phyloP scores from a whole-genome alignment of 768 basidiomycete genomes.

The Pholiota microspora region DNA sequence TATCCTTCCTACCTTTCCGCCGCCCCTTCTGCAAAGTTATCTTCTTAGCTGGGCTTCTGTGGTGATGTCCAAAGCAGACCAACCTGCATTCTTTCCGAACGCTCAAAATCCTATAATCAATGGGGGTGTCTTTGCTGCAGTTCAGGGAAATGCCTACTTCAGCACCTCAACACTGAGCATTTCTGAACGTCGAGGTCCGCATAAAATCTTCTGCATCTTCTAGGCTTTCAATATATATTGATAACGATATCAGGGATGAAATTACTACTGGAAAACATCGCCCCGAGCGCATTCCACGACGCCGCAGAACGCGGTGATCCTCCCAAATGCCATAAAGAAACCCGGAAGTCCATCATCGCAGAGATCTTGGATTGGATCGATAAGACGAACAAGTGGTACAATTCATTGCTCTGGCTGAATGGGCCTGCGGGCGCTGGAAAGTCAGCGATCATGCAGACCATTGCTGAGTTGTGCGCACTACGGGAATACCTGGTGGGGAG shows the following conservation, averaged over 20 bases:
- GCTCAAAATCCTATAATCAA: neutral
- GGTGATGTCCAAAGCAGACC: neutral
- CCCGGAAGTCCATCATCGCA: neutral
- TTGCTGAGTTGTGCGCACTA: neutral
- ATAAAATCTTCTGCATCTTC: neutral
- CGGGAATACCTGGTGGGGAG: neutral
- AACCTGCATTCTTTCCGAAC: neutral
- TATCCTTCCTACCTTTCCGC: conserved; percentile 1
- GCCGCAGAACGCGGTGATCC: neutral
- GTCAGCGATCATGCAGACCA: conserved; percentile 1
- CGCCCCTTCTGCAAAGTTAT: neutral
- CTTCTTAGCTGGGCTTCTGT: too few relatives aligned
- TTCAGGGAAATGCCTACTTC: neutral
- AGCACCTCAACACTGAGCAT: neutral
- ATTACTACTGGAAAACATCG: neutral
- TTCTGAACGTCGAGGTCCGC: neutral
- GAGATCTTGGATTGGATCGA: conserved; percentile 1
- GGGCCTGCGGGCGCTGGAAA: conserved; percentile 6
- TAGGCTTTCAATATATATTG: neutral
- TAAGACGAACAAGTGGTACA: neutral
- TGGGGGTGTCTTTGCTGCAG: neutral
- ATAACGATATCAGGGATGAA: neutral
- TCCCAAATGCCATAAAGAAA: conserved; percentile 3
- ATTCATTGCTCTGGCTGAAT: neutral
- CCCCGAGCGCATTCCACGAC: neutral